Percentiles rank a stretch among this genome's conserved stretches.
phyloP scores from a whole-genome alignment of 208 protist species.

The Phytomonas serpens region DNA sequence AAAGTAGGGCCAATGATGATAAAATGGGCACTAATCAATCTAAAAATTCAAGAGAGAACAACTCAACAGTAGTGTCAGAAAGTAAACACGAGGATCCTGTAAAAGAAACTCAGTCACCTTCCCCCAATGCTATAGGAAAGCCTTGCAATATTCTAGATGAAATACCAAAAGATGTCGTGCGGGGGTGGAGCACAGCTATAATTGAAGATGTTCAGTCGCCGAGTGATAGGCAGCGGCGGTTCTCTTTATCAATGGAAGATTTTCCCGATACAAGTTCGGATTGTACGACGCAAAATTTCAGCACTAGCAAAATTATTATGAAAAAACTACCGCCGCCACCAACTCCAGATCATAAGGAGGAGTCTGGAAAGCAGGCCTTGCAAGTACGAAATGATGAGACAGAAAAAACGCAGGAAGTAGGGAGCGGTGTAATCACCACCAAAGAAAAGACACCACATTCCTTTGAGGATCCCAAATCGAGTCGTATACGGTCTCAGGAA shows the following conservation, averaged over 20 bases:
- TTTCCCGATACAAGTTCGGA: neutral
- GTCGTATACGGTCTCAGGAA: neutral
- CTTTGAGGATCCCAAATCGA: neutral
- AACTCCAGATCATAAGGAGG: neutral
- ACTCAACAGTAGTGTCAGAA: neutral
- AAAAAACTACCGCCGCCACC: neutral
- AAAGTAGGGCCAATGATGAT: neutral
- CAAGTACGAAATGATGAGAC: conserved; percentile 4
- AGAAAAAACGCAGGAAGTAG: neutral
- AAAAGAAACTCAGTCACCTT: neutral
- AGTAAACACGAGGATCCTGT: neutral
- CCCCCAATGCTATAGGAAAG: neutral
- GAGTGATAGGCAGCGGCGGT: neutral
- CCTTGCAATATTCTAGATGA: neutral
- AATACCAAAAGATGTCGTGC: neutral
- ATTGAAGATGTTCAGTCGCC: neutral
- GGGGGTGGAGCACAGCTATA: neutral
- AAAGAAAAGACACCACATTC: neutral
- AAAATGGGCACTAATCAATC: neutral
- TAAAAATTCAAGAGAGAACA: neutral
- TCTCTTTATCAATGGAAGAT: neutral
- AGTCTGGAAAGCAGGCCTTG: neutral
- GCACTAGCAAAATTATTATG: neutral
- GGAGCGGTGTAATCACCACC: neutral
- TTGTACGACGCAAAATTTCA: neutral